Evolutionary conservation across 2,329 filamentous ascomycete species (phyloP).

Genomic region (Xylariaceae sp.): DNA sequence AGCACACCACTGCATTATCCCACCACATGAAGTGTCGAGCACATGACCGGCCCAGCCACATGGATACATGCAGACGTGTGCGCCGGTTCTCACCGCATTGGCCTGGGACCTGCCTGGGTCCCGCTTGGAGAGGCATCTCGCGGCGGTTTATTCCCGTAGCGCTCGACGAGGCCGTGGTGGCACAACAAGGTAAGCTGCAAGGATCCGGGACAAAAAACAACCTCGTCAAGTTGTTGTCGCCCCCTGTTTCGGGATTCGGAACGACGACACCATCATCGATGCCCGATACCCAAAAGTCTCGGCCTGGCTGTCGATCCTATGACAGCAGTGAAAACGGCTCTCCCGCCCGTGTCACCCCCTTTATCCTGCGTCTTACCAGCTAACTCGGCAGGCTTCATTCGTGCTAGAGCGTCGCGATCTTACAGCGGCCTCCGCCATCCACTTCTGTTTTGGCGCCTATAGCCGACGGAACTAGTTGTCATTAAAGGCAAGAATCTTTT

Average conservation of each 20-base stretch:
- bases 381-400: background rate
- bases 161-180: slow-evolving; percentile 6
- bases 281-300: slow-evolving; percentile 12
- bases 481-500: background rate
- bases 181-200: slow-evolving; percentile 14
- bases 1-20: slow-evolving; percentile 12
- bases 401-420: background rate
- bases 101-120: no score
- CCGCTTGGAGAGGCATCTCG: slow-evolving; percentile 2
- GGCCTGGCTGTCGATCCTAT: slow-evolving; percentile 17
- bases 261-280: background rate
- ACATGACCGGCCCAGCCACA: slow-evolving; percentile 20
- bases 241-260: slow-evolving; percentile 5
- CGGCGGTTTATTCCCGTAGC: slow-evolving; percentile 1
- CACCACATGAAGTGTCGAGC: slow-evolving; percentile 17
- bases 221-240: slow-evolving; percentile 1
- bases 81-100: slow-evolving; percentile 17
- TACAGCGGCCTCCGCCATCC: background rate
- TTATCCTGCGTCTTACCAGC: slow-evolving; percentile 4
- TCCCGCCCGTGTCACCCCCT: slow-evolving; percentile 10
- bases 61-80: slow-evolving; percentile 14
- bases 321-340: slow-evolving; percentile 6
- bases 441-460: background rate
- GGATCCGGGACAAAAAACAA: background rate
- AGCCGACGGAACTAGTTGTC: slow-evolving; percentile 3